These are phyloP conservation scores for Bacterosira constricta DNA, from an alignment of 108 stramenopile genomes.

Conservation along the genomic window DNA sequence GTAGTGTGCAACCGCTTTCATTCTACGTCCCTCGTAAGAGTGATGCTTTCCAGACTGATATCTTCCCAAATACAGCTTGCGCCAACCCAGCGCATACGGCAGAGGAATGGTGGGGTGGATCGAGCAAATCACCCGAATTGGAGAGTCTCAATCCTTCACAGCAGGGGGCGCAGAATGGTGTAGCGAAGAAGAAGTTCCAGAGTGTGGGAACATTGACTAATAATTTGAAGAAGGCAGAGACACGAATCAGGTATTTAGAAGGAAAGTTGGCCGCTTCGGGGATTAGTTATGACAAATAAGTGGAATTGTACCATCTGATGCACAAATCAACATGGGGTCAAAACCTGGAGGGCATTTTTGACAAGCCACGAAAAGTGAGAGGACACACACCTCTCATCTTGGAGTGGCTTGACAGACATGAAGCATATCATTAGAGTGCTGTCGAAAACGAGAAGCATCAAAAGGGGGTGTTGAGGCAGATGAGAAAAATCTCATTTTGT, in stretches of 20 bases:
- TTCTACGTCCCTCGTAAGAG: constrained; percentile 98
- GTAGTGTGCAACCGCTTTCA: constrained; percentile 89
- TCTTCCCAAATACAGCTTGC: constrained; percentile 92
- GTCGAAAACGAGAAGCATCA: too few species aligned
- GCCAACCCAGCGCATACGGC: constrained; percentile 87
- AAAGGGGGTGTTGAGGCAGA: too few species aligned
- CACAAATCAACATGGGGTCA: too few species aligned
- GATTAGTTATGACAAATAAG: constrained; percentile 43
- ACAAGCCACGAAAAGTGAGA: too few species aligned
- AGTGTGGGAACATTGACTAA: constrained; percentile 67
- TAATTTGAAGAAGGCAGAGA: constrained; percentile 76
- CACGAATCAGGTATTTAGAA: constrained; percentile 82
- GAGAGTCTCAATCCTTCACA: constrained; percentile 80
- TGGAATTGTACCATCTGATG: background rate
- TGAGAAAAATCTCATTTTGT: too few species aligned
- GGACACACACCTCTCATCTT: too few species aligned
- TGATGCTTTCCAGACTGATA: constrained; percentile 98
- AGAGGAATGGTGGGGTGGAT: constrained; percentile 93
- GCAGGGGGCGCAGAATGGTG: constrained; percentile 15
- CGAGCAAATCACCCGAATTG: constrained; percentile 78
- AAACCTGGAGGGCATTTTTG: too few species aligned
- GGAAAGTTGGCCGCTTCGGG: constrained; percentile 66
- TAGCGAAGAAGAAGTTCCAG: constrained; percentile 59
- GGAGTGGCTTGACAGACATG: too few species aligned
- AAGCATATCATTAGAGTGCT: too few species aligned